These are phyloP conservation scores for Echeveria elegans DNA, from an alignment of 164 flowering plant species.

Conservation along the genomic window DNA sequence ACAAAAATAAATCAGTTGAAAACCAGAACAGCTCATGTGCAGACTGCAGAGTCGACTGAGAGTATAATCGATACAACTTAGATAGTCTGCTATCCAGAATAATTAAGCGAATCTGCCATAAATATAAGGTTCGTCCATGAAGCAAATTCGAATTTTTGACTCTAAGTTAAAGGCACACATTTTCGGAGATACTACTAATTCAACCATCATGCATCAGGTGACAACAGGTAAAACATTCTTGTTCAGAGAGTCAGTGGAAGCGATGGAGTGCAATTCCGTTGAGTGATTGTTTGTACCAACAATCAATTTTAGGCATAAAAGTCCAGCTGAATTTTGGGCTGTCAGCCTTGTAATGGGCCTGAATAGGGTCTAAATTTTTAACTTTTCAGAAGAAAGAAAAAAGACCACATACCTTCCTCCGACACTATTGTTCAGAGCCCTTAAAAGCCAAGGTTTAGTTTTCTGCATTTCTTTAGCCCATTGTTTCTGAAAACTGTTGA, in stretches of 20 bases:
- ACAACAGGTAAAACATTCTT: neutral
- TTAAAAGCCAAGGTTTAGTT: slow-evolving; percentile 88
- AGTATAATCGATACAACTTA: neutral
- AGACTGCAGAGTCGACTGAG: neutral
- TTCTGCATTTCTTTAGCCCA: slow-evolving; percentile 72
- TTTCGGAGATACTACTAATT: neutral
- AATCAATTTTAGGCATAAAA: too few species aligned
- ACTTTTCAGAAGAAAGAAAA: too few species aligned
- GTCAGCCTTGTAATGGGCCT: too few species aligned
- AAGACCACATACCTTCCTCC: slow-evolving; percentile 76
- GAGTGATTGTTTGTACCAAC: too few species aligned
- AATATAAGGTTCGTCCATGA: too few species aligned
- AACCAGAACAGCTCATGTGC: too few species aligned
- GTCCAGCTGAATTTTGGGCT: too few species aligned
- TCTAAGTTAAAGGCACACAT: neutral
- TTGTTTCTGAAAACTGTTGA: slow-evolving; percentile 71
- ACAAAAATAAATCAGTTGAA: neutral
- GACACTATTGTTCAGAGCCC: slow-evolving; percentile 73
- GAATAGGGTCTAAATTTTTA: too few species aligned
- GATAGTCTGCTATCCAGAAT: too few species aligned
- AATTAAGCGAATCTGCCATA: too few species aligned
- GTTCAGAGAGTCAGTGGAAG: neutral
- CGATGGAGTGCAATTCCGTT: too few species aligned
- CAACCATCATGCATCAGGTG: neutral
- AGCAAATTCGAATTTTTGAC: neutral